Evolutionary conservation across 768 basidiomycete genomes (phyloP), one percentile per base, ranked within the genome.

Genomic region (Mycena filopes): DNA sequence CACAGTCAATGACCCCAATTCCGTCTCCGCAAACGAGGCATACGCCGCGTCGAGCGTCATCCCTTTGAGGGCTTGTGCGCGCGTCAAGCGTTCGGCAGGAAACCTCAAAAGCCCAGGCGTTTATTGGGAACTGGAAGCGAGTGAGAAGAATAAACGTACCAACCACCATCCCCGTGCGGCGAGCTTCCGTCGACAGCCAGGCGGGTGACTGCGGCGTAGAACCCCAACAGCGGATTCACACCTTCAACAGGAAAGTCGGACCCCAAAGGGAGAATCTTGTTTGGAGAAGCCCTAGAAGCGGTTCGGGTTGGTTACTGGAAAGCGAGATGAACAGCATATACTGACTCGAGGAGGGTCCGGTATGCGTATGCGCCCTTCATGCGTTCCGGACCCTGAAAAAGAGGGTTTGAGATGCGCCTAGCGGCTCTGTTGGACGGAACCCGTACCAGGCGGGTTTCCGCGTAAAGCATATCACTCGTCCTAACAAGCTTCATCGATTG

Each of bases 231-330:
- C 0, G 97, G 96, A 72, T 97, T 94, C 56, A 97, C 90, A 12
- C 87, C 86, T 76, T 98, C 96, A 4, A 98, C 89, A 0, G 97
- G 97, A 76, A 98, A 98, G 75, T 98, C 96, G 3, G 95, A 94
- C 3, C 97, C 96, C 2, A 98, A 82, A 0, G 95, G 89, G 3
- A 96, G 83, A 16, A 89, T 75, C 0, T 83, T 76, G n/a, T 79
- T 77, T 7, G 75, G 80, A 13, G 91, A 90, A 4, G 76, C 75
- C 63, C 87, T 90, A 40, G n/a, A 29, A 1, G 41, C 40, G 21
- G 55, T n/a, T 38, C 23, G 2, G 31, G 40, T 31, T 4, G 4
- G n/a, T n/a, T n/a, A n/a, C n/a, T n/a, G n/a, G n/a, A n/a, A 25
- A 26, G 48, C 48, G 43, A 55, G 51, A 11, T 7, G 23, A 28